These are phyloP conservation scores for Colletotrichum sp. DNA, from an alignment of 2,329 filamentous ascomycete genomes.

Conservation along the genomic window DNA sequence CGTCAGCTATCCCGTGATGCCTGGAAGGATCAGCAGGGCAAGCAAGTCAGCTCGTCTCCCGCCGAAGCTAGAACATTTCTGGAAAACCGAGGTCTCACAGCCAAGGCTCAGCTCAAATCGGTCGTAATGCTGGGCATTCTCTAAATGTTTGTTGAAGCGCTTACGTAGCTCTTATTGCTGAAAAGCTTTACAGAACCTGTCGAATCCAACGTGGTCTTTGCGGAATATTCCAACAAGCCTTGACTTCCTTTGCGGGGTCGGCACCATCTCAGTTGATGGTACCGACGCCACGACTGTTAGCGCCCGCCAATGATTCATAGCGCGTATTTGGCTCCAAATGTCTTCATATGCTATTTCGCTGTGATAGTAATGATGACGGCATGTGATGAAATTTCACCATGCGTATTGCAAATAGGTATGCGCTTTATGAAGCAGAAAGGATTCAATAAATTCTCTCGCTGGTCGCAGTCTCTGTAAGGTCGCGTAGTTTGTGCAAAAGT, in stretches of 20 bases:
- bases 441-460: accelerated
- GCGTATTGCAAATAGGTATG: background rate
- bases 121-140: background rate
- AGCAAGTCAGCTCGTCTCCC: background rate
- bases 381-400: accelerated
- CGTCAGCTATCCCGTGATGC: background rate
- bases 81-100: background rate
- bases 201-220: background rate
- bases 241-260: background rate
- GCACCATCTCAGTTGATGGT: background rate
- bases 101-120: background rate
- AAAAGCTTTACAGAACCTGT: background rate
- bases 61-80: background rate
- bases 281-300: background rate
- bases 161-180: background rate
- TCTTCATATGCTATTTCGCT: background rate
- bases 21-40: background rate
- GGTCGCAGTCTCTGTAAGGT: background rate
- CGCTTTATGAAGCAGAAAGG: background rate
- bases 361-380: background rate
- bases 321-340: background rate
- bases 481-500: background rate
- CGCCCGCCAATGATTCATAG: background rate
- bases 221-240: background rate
- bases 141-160: accelerated